phyloP scores from a whole-genome alignment of 805 yeast species.

The Schwanniomyces sp. region DNA sequence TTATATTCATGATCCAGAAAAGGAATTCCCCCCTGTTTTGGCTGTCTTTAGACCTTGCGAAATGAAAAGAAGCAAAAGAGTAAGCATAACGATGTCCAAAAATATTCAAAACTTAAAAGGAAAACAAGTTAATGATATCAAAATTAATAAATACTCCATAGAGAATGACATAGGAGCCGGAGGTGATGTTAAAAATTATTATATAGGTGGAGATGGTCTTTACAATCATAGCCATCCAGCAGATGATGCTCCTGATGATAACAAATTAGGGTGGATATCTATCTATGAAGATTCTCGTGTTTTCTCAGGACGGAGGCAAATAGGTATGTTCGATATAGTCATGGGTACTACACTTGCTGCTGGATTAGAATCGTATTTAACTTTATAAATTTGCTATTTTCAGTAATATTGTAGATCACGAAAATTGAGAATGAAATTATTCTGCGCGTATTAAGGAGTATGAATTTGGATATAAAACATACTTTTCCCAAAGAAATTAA shows the following conservation, averaged over 20 bases:
- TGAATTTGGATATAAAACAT: background rate
- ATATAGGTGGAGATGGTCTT: constrained; percentile 57
- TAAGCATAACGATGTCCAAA: constrained; percentile 34
- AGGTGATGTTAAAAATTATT: constrained; percentile 29
- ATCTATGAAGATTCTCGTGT: constrained; percentile 46
- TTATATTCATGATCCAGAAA: constrained; percentile 19
- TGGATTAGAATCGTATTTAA: constrained; percentile 27
- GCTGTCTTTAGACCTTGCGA: constrained; percentile 45
- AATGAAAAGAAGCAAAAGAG: constrained; percentile 32
- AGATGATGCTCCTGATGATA: constrained; percentile 63
- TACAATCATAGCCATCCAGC: constrained; percentile 42
- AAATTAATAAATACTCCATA: constrained; percentile 10
- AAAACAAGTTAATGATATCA: constrained; percentile 1
- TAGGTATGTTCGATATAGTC: constrained; percentile 55
- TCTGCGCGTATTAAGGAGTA: background rate
- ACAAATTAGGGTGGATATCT: constrained; percentile 66
- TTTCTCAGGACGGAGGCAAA: constrained; percentile 18
- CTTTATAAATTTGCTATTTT: background rate
- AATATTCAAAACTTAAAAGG: constrained; percentile 4
- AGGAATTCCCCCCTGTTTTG: constrained; percentile 25
- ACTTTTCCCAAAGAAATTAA: background rate
- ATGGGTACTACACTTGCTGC: constrained; percentile 54
- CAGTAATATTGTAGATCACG: background rate
- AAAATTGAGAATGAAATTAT: background rate
- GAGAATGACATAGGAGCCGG: constrained; percentile 24